Conservation (phyloP, 768 basidiomycete species). For the Tylopilus sp. region DNA sequence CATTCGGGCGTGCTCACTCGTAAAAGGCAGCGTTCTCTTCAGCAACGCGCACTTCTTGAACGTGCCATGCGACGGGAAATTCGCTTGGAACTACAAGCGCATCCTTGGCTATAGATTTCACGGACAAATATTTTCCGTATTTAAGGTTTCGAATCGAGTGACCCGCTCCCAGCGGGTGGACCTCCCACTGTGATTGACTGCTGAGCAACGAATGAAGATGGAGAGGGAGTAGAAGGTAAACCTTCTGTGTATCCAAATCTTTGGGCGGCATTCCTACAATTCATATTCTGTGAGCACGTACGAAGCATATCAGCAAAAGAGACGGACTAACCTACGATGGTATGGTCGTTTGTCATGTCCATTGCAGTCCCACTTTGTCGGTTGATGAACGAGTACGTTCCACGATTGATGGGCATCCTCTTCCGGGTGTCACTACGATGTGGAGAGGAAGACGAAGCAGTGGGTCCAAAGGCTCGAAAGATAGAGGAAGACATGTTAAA, state of each 20-base stretch:
- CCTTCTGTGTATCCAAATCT: constrained; percentile 29
- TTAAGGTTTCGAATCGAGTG: constrained; percentile 30
- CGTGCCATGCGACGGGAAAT: constrained; percentile 27
- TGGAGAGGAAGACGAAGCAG: constrained; percentile 3
- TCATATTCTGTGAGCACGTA: not conserved
- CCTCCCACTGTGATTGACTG: constrained; percentile 23
- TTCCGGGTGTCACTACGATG: constrained; percentile 17
- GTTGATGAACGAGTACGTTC: constrained; percentile 29
- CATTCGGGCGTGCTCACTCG: constrained; percentile 16
- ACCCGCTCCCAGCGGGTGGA: constrained; percentile 28
- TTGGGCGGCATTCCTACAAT: constrained; percentile 29
- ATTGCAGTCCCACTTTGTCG: constrained; percentile 33
- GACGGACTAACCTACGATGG: constrained; percentile 21
- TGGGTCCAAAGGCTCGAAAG: constrained; percentile 20
- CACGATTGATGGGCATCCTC: constrained; percentile 27
- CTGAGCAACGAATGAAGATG: not conserved
- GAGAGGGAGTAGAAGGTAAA: not conserved
- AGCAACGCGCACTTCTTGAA: constrained; percentile 22
- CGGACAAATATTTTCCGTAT: constrained; percentile 29
- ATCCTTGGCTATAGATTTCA: constrained; percentile 25
- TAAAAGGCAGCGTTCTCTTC: constrained; percentile 28
- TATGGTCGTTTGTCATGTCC: constrained; percentile 24
- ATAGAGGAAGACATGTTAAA: constrained; percentile 20
- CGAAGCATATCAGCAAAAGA: not conserved
- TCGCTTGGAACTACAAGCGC: constrained; percentile 23